Evolutionary conservation across 306 rosid species (phyloP).

Genomic region (Fagus crenata): DNA sequence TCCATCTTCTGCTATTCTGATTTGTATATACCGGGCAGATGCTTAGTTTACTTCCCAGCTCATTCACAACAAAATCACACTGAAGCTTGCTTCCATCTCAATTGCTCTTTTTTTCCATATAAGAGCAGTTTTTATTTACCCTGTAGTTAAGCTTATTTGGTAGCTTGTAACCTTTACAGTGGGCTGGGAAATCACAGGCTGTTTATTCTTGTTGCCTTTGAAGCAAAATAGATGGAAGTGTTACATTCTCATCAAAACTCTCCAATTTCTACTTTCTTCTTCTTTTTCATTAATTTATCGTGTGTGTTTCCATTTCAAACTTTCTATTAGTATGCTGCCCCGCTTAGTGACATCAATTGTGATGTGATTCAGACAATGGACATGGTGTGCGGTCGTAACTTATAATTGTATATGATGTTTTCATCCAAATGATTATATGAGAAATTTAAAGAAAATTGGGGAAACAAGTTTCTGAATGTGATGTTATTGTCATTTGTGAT

Average conservation of each 20-base stretch:
- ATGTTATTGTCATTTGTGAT: too few relatives aligned
- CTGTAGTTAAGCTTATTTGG: background rate
- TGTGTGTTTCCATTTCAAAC: too few relatives aligned
- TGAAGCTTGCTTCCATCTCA: background rate
- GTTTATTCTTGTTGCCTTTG: background rate
- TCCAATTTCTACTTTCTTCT: background rate
- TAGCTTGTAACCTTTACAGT: background rate
- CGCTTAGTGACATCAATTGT: background rate
- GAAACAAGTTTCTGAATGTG: too few relatives aligned
- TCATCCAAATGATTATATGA: too few relatives aligned
- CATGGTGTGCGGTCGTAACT: background rate
- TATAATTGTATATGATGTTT: too few relatives aligned
- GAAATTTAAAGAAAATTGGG: too few relatives aligned
- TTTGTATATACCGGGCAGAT: conserved; percentile 39
- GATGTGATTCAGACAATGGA: background rate
- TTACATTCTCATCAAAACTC: background rate
- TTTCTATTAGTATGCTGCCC: background rate
- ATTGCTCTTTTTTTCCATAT: background rate
- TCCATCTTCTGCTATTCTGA: conserved; percentile 31
- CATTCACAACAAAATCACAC: background rate
- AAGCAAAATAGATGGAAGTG: background rate
- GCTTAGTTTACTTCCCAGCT: conserved; percentile 8
- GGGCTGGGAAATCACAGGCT: background rate
- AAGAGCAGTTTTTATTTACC: background rate
- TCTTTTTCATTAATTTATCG: background rate